These are phyloP conservation scores for Plectosphaerella plurivora DNA, from an alignment of 2,329 filamentous ascomycete genomes.

Conservation along the genomic window DNA sequence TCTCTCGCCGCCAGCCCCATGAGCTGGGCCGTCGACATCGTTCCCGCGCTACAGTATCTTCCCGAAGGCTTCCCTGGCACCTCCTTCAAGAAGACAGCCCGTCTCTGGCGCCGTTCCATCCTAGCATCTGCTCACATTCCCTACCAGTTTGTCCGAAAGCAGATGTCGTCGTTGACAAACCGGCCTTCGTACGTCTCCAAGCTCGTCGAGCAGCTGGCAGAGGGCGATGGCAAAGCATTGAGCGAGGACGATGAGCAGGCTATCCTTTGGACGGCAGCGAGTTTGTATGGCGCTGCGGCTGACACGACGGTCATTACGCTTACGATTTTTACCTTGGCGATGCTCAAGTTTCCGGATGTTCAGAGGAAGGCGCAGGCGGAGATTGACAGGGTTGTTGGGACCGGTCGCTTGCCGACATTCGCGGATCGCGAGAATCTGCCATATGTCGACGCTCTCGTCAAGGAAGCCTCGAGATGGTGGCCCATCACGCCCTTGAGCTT, in stretches of 20 bases:
- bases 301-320: slow-evolving; percentile 21
- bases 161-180: slow-evolving; percentile 15
- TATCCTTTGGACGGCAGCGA: slow-evolving; percentile 18
- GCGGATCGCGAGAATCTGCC: slow-evolving; percentile 21
- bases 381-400: slow-evolving; percentile 20
- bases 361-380: slow-evolving; percentile 18
- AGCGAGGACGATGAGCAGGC: slow-evolving; percentile 15
- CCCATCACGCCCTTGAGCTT: slow-evolving; percentile 29
- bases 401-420: slow-evolving; percentile 18
- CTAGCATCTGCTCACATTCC: slow-evolving; percentile 16
- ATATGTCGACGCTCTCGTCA: slow-evolving; percentile 23
- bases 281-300: slow-evolving; percentile 22
- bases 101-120: slow-evolving; percentile 16
- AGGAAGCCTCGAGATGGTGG: slow-evolving; percentile 24
- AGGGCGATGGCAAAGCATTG: background rate
- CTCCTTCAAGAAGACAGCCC: slow-evolving; percentile 22
- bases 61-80: slow-evolving; percentile 23
- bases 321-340: slow-evolving; percentile 16
- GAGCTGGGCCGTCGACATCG: slow-evolving; percentile 26
- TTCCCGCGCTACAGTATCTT: slow-evolving; percentile 23
- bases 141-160: slow-evolving; percentile 21
- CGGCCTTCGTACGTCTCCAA: slow-evolving; percentile 20
- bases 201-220: slow-evolving; percentile 13
- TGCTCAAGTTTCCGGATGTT: slow-evolving; percentile 16
- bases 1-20: slow-evolving; percentile 20